Evolutionary conservation across 2,329 filamentous ascomycete species (phyloP).

Genomic region (Leptodontidium sp.): DNA sequence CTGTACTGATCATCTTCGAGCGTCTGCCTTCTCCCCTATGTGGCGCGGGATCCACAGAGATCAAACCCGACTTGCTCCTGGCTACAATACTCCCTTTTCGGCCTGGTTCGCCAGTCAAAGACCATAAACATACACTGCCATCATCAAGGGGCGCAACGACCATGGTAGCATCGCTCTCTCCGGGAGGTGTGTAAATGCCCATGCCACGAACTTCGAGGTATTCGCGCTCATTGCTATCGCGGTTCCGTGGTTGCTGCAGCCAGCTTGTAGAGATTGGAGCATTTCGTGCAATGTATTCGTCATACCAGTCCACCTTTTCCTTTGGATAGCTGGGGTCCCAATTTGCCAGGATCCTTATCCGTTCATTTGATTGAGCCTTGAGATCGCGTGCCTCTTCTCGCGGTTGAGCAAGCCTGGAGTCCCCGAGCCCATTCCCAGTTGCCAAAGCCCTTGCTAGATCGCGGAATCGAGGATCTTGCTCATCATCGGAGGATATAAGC

Average conservation of each 20-base stretch:
- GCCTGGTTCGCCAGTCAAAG: conserved; percentile 65
- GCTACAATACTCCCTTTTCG: conserved; percentile 70
- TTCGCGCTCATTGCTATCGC: conserved; percentile 53
- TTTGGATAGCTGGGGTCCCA: conserved; percentile 82
- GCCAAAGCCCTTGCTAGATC: conserved; percentile 43
- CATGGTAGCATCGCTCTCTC: conserved; percentile 60
- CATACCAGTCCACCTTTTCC: conserved; percentile 84
- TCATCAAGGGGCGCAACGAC: conserved; percentile 84
- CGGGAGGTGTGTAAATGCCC: conserved; percentile 68
- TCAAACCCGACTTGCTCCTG: conserved; percentile 70
- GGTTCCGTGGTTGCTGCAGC: conserved; percentile 70
- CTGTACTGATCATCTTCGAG: conserved; percentile 74
- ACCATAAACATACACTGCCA: conserved; percentile 88
- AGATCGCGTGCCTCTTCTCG: conserved; percentile 38
- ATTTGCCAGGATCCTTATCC: conserved; percentile 70
- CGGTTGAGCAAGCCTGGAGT: conserved; percentile 39
- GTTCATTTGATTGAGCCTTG: conserved; percentile 48
- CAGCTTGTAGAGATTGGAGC: conserved; percentile 78
- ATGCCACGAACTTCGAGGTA: conserved; percentile 76
- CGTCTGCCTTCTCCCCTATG: conserved; percentile 53
- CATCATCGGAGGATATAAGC: conserved; percentile 49
- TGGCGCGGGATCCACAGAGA: conserved; percentile 64
- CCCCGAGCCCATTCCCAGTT: conserved; percentile 42
- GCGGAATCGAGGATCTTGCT: conserved; percentile 52
- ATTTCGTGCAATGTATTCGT: conserved; percentile 86